A percentile compares a stretch with the other conserved stretches of the same genome.
These are phyloP conservation scores for Tuber umbilicatum DNA, from an alignment of 495 filamentous ascomycete species.

Conservation along the genomic window DNA sequence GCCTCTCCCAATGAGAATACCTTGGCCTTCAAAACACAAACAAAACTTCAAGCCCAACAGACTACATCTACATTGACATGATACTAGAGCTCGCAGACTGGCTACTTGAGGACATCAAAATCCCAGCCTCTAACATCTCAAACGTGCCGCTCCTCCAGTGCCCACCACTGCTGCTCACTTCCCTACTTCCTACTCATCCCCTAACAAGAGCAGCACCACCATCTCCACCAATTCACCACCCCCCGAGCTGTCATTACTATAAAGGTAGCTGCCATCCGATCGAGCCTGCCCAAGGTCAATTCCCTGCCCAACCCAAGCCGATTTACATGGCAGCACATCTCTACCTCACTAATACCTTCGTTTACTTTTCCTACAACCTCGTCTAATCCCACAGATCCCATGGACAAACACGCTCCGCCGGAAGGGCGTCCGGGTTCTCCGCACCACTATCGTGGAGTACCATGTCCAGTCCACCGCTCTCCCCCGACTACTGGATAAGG, in stretches of 20 bases:
- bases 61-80: constrained; percentile 35
- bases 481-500: constrained; percentile 40
- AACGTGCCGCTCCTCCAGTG: constrained; percentile 45
- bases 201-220: neutral
- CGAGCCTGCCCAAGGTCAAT: constrained; percentile 41
- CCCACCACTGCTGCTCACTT: neutral
- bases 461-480: constrained; percentile 32
- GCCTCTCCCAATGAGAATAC: neutral
- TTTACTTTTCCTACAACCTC: constrained; percentile 49
- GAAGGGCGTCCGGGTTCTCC: constrained; percentile 45
- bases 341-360: constrained; percentile 45
- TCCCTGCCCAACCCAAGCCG: constrained; percentile 19
- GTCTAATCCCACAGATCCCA: constrained; percentile 45
- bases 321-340: constrained; percentile 45
- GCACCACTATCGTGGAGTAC: constrained; percentile 46
- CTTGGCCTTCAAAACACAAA: neutral
- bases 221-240: constrained; percentile 23
- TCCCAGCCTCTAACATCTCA: constrained; percentile 43
- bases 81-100: constrained; percentile 44
- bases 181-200: neutral
- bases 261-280: constrained; percentile 47
- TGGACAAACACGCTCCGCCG: constrained; percentile 48
- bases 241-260: constrained; percentile 47
- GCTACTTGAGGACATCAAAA: constrained; percentile 35
- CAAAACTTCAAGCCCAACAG: neutral